Base-by-base conservation (phyloP, 2,329 filamentous ascomycete genomes). In the Nannizzia gypsea region DNA sequence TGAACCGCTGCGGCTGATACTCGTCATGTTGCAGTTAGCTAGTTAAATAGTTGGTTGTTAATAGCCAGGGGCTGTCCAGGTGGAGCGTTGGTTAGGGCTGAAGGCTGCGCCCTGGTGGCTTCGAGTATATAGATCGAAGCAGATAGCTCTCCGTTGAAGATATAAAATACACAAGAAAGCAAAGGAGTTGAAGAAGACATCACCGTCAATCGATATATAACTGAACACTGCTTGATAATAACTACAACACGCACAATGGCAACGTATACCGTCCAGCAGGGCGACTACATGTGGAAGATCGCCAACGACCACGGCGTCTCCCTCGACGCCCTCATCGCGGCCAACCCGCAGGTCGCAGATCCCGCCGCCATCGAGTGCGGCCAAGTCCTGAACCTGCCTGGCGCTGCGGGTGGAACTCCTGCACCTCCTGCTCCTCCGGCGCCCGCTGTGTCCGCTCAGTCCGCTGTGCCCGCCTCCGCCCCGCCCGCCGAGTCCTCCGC, bases 261-360 rank as follows among this genome's bases (percentile, higher is more conserved):
- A 34, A 34, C 48, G n/a, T 62, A 63, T 54, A 63, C 58, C 13
- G 60, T 65, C 40, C 56, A 56, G 17, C 26, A 46, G 42, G 64
- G 64, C 38, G 64, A 65, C 56, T 61, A 61, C n/a, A 60, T 64
- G 61, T 64, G 64, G 64, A 74, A 72, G 2, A 73, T 77, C 15
- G 65, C 67, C 3, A 69, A 73, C 22, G 65, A 66, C 0, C 65
- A 69, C 17, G 72, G 73, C 54, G 24, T 65, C 40, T 46, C 64
- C 2, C 61, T 65, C 13, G 61, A 63, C 34, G 62, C 61, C 3
- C 60, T 65, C 36, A 62, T 61, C 44, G 59, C 63, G 24, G 57
- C 57, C 31, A 65, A 65, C 48, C 59, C 63, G 22, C 63, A 64
- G 26, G 59, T 64, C 9, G 13, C 60, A 48, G 59, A 63, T 54